Evolutionary conservation across 2,329 filamentous ascomycete species (phyloP).

Genomic region (Xylaria sp.): DNA sequence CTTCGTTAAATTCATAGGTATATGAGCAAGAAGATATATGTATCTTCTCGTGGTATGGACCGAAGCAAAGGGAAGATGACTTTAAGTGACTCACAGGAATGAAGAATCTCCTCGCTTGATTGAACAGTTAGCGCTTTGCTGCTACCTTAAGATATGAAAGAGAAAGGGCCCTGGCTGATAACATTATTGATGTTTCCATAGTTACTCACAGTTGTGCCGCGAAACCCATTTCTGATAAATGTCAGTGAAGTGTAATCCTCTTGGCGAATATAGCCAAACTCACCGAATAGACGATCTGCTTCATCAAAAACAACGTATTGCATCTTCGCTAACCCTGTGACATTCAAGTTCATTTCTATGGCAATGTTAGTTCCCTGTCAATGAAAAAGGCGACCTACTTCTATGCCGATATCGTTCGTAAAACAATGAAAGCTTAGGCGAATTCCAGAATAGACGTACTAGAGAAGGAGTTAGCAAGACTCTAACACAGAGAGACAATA

Average conservation of each 20-base stretch:
- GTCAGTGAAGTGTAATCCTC: slow-evolving; percentile 2
- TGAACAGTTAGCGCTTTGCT: slow-evolving; percentile 53
- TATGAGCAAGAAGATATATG: no score
- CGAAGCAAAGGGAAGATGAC: background rate
- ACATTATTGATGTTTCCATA: background rate
- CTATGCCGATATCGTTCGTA: background rate
- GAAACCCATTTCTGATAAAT: slow-evolving; percentile 84
- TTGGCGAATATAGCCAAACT: background rate
- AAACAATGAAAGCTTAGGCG: background rate
- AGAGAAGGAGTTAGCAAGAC: slow-evolving; percentile 8
- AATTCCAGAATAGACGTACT: slow-evolving; percentile 19
- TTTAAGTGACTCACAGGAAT: slow-evolving; percentile 25
- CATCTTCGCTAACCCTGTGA: slow-evolving; percentile 76
- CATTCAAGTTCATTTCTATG: slow-evolving; percentile 84
- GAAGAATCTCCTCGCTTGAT: slow-evolving; percentile 36
- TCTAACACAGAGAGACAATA: background rate
- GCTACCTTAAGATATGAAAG: background rate
- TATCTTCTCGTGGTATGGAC: background rate
- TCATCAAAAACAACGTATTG: slow-evolving; percentile 98
- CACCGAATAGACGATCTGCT: slow-evolving; percentile 88
- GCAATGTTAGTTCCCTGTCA: background rate
- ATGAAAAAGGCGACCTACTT: background rate
- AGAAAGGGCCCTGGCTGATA: background rate
- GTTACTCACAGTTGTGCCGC: slow-evolving; percentile 88
- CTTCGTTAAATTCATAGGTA: no score